A percentile compares a stretch with the other conserved stretches of the same genome.
Evolutionary conservation across 768 basidiomycete genomes (phyloP).

Genomic region (Saitozyma podzolica): DNA sequence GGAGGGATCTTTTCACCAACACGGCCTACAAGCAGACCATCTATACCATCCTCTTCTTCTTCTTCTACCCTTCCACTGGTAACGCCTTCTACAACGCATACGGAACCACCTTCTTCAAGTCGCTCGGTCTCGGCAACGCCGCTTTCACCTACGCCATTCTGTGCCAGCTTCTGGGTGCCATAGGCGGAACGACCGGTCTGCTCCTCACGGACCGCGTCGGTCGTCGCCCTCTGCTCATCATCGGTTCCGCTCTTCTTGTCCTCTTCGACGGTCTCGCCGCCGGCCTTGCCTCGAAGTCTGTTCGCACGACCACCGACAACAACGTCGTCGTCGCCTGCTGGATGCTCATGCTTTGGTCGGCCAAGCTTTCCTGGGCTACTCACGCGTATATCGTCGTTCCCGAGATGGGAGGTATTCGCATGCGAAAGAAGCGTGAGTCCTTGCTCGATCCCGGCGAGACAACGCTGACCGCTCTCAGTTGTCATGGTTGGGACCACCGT

Average conservation of each 20-base stretch:
- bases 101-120: slow-evolving; percentile 16
- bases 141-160: slow-evolving; percentile 20
- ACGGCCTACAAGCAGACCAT: not conserved
- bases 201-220: slow-evolving; percentile 13
- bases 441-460: too few relatives aligned
- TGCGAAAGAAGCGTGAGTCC: not conserved
- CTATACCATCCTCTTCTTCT: slow-evolving; percentile 6
- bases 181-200: slow-evolving; percentile 8
- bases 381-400: slow-evolving; percentile 16
- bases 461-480: too few relatives aligned
- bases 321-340: slow-evolving; percentile 15
- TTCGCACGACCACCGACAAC: slow-evolving; percentile 8
- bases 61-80: slow-evolving; percentile 13
- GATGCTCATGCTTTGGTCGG: slow-evolving; percentile 18
- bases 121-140: slow-evolving; percentile 13
- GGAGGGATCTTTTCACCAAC: slow-evolving; percentile 18
- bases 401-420: slow-evolving; percentile 3
- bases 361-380: slow-evolving; percentile 24
- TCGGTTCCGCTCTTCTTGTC: slow-evolving; percentile 2
- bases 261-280: slow-evolving; percentile 9
- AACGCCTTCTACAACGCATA: slow-evolving; percentile 16
- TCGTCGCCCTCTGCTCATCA: slow-evolving; percentile 16
- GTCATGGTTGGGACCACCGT: not conserved
- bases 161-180: slow-evolving; percentile 4
- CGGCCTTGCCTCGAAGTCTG: not conserved